phyloP scores from a whole-genome alignment of 306 rosid species.

The Castanospermum australe region DNA sequence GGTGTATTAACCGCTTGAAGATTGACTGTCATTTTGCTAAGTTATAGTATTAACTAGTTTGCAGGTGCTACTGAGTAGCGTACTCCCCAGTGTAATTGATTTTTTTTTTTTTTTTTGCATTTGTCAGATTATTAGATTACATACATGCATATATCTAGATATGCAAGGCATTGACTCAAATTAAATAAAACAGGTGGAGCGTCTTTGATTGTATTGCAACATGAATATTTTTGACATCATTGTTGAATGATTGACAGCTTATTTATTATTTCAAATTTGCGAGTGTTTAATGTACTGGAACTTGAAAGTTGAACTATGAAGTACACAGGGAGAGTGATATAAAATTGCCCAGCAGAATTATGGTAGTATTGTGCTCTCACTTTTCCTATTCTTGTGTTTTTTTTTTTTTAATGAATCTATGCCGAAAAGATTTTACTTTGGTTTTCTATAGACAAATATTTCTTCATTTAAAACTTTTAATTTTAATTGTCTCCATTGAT shows the following conservation, averaged over 20 bases:
- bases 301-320: neutral
- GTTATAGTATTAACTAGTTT: conserved; percentile 43
- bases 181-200: conserved; percentile 35
- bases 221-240: neutral
- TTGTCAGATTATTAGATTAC: conserved; percentile 26
- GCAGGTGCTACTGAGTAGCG: conserved; percentile 41
- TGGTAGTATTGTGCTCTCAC: no score
- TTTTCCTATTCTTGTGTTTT: no score
- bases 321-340: no score
- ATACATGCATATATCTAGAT: conserved; percentile 29
- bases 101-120: conserved; percentile 26
- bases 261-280: conserved; percentile 1
- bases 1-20: conserved; percentile 52
- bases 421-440: no score
- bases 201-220: conserved; percentile 33
- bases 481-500: no score
- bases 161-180: conserved; percentile 35
- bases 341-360: no score
- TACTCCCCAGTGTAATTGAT: conserved; percentile 26
- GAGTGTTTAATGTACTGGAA: neutral
- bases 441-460: no score
- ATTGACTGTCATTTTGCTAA: conserved; percentile 31
- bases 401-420: no score
- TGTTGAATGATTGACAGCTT: neutral
- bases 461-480: no score